Percentiles rank a stretch among this genome's conserved stretches.
phyloP scores from a whole-genome alignment of 352 stramenopile genomes.

The Phytopythium cucurbitacearum region DNA sequence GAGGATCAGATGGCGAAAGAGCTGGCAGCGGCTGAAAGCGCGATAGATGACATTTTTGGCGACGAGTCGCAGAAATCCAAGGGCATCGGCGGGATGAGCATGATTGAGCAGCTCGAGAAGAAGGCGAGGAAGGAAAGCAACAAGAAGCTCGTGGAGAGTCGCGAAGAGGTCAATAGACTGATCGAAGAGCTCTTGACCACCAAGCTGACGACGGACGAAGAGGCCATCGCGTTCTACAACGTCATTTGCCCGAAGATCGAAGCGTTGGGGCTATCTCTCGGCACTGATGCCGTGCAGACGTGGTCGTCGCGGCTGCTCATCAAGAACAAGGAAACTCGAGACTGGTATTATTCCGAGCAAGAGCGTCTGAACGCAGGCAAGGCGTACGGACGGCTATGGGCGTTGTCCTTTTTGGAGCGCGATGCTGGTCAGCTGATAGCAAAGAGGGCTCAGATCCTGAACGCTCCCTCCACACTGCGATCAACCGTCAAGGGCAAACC shows the following conservation, averaged over 20 bases:
- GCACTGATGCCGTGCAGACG: conserved; percentile 65
- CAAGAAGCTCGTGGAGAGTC: conserved; percentile 83
- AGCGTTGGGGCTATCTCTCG: conserved; percentile 53
- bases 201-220: conserved; percentile 50
- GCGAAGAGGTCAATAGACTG: conserved; percentile 52
- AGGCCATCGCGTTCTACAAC: conserved; percentile 65
- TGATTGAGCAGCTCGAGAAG: conserved; percentile 87
- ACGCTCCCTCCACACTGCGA: conserved; percentile 61
- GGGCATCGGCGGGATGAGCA: conserved; percentile 69
- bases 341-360: conserved; percentile 83
- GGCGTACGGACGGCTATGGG: conserved; percentile 75
- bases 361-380: conserved; percentile 74
- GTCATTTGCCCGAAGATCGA: conserved; percentile 61
- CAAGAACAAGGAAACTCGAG: conserved; percentile 85
- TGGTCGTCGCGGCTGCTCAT: conserved; percentile 83
- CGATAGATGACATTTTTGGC: conserved; percentile 82
- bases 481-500: conserved; percentile 70
- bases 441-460: conserved; percentile 68
- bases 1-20: conserved; percentile 86
- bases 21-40: conserved; percentile 69
- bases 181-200: conserved; percentile 47
- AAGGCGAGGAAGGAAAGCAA: conserved; percentile 83
- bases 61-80: conserved; percentile 69
- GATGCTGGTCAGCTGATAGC: conserved; percentile 69
- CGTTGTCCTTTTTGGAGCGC: conserved; percentile 73